Base-by-base conservation (phyloP, 106 monocot species). In the Vanilla planifolia region DNA sequence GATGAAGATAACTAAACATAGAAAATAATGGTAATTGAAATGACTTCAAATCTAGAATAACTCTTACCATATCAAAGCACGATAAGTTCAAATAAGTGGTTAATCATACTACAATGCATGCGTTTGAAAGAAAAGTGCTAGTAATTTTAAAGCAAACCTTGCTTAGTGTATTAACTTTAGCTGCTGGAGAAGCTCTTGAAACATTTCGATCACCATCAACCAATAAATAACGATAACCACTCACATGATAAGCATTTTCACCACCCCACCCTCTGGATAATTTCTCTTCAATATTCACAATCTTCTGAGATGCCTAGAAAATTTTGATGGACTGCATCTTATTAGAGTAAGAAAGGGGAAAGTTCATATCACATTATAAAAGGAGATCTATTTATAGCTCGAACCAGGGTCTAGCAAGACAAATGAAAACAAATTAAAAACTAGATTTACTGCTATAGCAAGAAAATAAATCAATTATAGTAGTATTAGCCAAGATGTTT, bases 211-310 rank as follows among this genome's bases (percentile, higher is more conserved):
- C 86, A 47, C 35, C 62, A 55, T 98, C 91, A 64, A 98, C 59
- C 4, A 87, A 55, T 51, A 98, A 68, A 44, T 98, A 98, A 16
- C 96, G 90, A 73, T 91, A 98, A 26, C 96, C 96, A 53, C 74
- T 77, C 10, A 98, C 96, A 85, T 98, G 96, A 75, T 91, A 87
- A 55, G 91, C 74, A 85, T 98, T 98, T 79, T 98, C 96, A 59
- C 96, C 96, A 66, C 91, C 79, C 91, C 91, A 98, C 55, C 81
- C 84, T 75, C 78, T 76, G 7, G 91, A 79, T 43, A 96, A 67
- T 80, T 82, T 91, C 40, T 87, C 76, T 44, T 98, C 91, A 36
- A 98, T 55, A 56, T 59, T 72, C 11, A 75, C 16, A 67, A 98
- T 81, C 81, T 88, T 87, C 39, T 91, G 67, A 35, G 71, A 76